phyloP scores from a whole-genome alignment of 345 rosid species.

The Boechera divaricarpa region DNA sequence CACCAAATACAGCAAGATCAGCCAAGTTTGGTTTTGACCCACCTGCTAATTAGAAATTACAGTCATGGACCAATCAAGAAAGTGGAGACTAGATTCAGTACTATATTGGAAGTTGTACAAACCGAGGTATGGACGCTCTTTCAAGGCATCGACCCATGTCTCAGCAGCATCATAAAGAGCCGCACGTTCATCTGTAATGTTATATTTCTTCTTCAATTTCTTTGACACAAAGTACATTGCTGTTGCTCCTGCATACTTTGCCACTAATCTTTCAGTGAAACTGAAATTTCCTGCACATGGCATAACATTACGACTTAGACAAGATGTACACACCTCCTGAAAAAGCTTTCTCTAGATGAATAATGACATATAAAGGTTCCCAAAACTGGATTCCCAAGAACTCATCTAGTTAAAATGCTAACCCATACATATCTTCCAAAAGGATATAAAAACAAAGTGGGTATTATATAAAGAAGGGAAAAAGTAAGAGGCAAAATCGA shows the following conservation, averaged over 20 bases:
- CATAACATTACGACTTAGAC: neutral
- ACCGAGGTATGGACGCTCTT: constrained; percentile 78
- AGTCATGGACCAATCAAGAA: constrained; percentile 27
- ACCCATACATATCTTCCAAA: neutral
- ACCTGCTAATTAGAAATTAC: constrained; percentile 52
- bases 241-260: constrained; percentile 87
- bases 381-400: neutral
- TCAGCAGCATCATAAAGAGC: constrained; percentile 89
- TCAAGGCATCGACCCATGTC: constrained; percentile 87
- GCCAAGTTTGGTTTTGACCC: constrained; percentile 85
- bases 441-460: neutral
- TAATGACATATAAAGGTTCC: neutral
- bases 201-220: constrained; percentile 88
- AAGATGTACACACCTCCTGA: neutral
- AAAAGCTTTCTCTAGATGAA: neutral
- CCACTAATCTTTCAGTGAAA: constrained; percentile 77
- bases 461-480: neutral
- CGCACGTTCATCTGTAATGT: constrained; percentile 87
- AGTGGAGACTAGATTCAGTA: neutral
- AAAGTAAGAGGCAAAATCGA: neutral
- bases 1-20: constrained; percentile 91
- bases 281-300: constrained; percentile 78
- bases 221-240: constrained; percentile 95
- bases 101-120: constrained; percentile 23
- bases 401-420: neutral